phyloP scores from a whole-genome alignment of 345 rosid species.

The Syzygium oleosum region DNA sequence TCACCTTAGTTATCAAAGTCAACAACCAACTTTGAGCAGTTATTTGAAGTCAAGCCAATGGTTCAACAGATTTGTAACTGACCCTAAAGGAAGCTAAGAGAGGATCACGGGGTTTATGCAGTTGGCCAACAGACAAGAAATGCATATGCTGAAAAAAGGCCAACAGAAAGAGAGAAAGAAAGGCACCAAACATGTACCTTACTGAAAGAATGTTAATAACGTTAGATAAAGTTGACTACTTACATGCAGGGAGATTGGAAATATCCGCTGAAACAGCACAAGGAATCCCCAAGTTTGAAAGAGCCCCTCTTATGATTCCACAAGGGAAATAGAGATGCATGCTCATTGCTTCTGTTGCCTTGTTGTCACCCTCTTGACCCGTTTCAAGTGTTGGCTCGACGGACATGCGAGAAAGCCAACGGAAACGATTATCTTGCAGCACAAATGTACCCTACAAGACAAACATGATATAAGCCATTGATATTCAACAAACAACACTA shows the following conservation, averaged over 20 bases:
- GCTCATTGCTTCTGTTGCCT: constrained; percentile 66
- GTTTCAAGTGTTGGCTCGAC: constrained; percentile 47
- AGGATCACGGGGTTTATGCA: neutral
- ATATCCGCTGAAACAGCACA: constrained; percentile 97
- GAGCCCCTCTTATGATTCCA: constrained; percentile 94
- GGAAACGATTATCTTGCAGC: constrained; percentile 87
- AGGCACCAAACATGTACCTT: neutral
- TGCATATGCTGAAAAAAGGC: neutral
- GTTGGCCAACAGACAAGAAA: neutral
- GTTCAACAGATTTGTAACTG: neutral
- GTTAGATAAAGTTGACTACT: constrained; percentile 14
- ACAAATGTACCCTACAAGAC: constrained; percentile 89
- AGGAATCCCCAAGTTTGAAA: constrained; percentile 92
- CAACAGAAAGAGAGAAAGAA: neutral
- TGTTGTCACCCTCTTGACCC: constrained; percentile 56
- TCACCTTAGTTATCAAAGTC: neutral
- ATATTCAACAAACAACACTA: neutral
- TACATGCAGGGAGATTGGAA: constrained; percentile 89
- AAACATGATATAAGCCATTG: neutral
- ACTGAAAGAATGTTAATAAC: neutral
- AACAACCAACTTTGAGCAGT: neutral
- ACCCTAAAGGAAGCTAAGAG: neutral
- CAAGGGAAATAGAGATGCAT: constrained; percentile 92
- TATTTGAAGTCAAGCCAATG: neutral
- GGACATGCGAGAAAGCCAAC: constrained; percentile 80